Evolutionary conservation across 805 yeast species (phyloP).

Genomic region (Teunomyces cretensis): DNA sequence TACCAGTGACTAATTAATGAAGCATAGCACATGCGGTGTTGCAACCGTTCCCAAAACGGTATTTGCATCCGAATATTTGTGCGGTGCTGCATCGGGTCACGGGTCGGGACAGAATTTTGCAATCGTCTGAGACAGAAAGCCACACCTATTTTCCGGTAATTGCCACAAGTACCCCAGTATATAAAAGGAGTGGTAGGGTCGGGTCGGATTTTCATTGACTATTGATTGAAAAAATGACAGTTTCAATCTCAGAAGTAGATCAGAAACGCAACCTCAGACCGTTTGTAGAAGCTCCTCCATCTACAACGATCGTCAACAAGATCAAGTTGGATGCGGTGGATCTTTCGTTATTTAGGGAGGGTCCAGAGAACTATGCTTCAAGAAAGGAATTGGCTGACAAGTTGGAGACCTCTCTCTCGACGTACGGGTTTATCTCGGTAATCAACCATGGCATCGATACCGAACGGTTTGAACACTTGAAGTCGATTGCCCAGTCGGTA

Average conservation of each 20-base stretch:
- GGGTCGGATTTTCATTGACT: too few species aligned
- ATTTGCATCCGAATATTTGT: not conserved
- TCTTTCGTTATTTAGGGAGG: conserved; percentile 33
- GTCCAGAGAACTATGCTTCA: conserved; percentile 28
- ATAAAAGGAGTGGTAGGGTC: not conserved
- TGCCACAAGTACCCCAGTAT: not conserved
- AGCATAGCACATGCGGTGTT: not conserved
- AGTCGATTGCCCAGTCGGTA: conserved; percentile 42
- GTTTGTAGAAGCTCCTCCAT: conserved; percentile 26
- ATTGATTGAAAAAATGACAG: too few species aligned
- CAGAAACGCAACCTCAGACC: conserved; percentile 28
- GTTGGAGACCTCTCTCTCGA: conserved; percentile 41
- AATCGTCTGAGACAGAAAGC: not conserved
- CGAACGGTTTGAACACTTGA: conserved; percentile 30
- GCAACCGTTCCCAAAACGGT: conserved; percentile 1
- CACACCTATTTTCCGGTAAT: not conserved
- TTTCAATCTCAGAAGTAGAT: conserved; percentile 13
- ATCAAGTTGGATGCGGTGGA: conserved; percentile 37
- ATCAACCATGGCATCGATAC: conserved; percentile 40
- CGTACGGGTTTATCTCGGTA: conserved; percentile 46
- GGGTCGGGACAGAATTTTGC: conserved; percentile 4
- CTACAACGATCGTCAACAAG: conserved; percentile 16
- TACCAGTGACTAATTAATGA: not conserved
- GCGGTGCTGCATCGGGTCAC: not conserved
- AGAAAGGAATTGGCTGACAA: conserved; percentile 34